Evolutionary conservation across 441 rosid genomes (phyloP).

Genomic region (Adansonia rubrostipa): DNA sequence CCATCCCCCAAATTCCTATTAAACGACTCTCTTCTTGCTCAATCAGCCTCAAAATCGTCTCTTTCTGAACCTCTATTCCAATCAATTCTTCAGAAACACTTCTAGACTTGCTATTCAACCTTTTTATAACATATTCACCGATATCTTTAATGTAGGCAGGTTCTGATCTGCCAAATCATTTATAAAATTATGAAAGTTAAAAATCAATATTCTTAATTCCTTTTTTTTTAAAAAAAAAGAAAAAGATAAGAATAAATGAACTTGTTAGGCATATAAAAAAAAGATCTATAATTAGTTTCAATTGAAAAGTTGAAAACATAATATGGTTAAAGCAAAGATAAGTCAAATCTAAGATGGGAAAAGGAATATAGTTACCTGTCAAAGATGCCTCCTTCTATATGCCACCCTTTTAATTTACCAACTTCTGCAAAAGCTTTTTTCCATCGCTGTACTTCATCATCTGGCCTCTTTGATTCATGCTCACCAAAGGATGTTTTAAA

Average conservation of each 20-base stretch:
- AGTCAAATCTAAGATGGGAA: neutral
- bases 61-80: conserved; percentile 31
- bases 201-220: too few species aligned
- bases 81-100: conserved; percentile 2
- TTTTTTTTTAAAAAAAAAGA: too few species aligned
- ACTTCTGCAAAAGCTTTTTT: conserved; percentile 21
- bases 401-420: conserved; percentile 23
- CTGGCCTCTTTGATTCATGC: neutral
- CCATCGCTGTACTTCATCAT: neutral
- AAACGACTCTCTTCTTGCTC: conserved; percentile 29
- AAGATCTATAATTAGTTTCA: too few species aligned
- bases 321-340: neutral
- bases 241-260: neutral
- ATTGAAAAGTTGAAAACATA: neutral
- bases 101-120: conserved; percentile 16
- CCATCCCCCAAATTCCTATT: conserved; percentile 43
- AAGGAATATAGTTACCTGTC: conserved; percentile 16
- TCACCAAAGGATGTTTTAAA: conserved; percentile 4
- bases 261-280: too few species aligned
- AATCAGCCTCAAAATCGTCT: conserved; percentile 22
- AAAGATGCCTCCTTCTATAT: neutral
- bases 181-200: neutral
- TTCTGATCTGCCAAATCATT: conserved; percentile 24
- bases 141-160: conserved; percentile 33
- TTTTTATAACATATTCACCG: conserved; percentile 23